These are phyloP conservation scores for Metschnikowia aberdeeniae DNA, from an alignment of 805 yeast species.

Conservation along the genomic window DNA sequence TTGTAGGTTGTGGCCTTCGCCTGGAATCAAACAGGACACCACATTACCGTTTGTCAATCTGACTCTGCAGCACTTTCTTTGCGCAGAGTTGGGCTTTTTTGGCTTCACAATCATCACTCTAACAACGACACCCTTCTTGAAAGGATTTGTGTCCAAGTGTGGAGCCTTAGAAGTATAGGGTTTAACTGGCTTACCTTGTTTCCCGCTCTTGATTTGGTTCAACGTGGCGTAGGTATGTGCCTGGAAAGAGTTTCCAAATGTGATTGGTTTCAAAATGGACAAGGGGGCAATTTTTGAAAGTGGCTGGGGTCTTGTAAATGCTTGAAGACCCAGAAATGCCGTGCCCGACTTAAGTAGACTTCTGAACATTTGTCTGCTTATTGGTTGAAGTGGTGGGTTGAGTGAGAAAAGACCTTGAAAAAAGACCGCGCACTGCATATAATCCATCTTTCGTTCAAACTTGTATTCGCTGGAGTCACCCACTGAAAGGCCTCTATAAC, in stretches of 20 bases:
- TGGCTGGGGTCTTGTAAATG: constrained; percentile 4
- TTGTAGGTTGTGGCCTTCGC: constrained; percentile 97
- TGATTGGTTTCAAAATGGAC: constrained; percentile 16
- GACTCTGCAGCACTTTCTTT: constrained; percentile 94
- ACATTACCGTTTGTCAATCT: constrained; percentile 85
- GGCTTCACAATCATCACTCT: constrained; percentile 95
- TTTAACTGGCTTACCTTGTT: constrained; percentile 44
- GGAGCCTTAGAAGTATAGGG: constrained; percentile 64
- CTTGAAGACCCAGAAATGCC: constrained; percentile 6
- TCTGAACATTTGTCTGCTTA: constrained; percentile 12
- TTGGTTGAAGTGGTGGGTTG: background rate
- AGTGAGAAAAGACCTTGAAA: constrained; percentile 8
- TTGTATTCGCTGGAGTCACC: no score
- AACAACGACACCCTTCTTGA: constrained; percentile 87
- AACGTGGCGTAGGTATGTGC: constrained; percentile 63
- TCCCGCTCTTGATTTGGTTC: constrained; percentile 73
- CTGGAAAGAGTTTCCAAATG: constrained; percentile 7
- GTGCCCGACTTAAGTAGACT: constrained; percentile 11
- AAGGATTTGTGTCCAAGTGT: constrained; percentile 77
- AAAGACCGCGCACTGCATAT: background rate
- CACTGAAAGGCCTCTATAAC: no score
- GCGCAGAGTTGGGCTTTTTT: constrained; percentile 97
- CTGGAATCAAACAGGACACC: constrained; percentile 91
- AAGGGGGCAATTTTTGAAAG: constrained; percentile 9
- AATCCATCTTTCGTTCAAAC: background rate